Conservation (phyloP, 139 green algal species). For the Eudorina sp. region DNA sequence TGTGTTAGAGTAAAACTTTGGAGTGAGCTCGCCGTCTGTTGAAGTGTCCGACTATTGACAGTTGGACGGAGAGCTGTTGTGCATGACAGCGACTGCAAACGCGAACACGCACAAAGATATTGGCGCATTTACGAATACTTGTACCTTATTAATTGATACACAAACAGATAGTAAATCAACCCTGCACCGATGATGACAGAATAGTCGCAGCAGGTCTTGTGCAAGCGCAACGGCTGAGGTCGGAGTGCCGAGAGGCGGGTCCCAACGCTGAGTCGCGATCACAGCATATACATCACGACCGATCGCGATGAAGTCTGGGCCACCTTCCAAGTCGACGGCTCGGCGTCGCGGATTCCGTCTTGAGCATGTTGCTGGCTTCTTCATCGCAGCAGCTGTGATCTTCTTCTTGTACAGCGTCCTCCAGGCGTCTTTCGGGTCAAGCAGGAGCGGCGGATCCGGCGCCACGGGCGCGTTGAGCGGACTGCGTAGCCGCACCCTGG, state of each 20-base stretch:
- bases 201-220: neutral
- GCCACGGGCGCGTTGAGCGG: neutral
- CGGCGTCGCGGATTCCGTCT: constrained; percentile 4
- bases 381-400: constrained; percentile 18
- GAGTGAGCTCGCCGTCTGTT: too few relatives aligned
- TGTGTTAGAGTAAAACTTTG: too few relatives aligned
- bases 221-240: constrained; percentile 1
- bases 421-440: constrained; percentile 15
- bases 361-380: constrained; percentile 37
- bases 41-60: too few relatives aligned
- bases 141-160: too few relatives aligned
- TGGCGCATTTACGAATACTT: too few relatives aligned
- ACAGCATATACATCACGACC: neutral
- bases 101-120: neutral
- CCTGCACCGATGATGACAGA: too few relatives aligned
- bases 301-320: constrained; percentile 1
- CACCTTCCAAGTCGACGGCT: neutral
- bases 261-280: neutral
- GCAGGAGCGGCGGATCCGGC: neutral
- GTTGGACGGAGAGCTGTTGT: constrained; percentile 20
- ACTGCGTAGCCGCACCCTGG: neutral
- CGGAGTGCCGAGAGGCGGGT: neutral
- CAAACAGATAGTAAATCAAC: too few relatives aligned
- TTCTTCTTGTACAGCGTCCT: constrained; percentile 43
- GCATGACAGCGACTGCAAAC: neutral